Base-by-base conservation (phyloP, 805 yeast species). In the Wickerhamomyces rabaulensis region DNA sequence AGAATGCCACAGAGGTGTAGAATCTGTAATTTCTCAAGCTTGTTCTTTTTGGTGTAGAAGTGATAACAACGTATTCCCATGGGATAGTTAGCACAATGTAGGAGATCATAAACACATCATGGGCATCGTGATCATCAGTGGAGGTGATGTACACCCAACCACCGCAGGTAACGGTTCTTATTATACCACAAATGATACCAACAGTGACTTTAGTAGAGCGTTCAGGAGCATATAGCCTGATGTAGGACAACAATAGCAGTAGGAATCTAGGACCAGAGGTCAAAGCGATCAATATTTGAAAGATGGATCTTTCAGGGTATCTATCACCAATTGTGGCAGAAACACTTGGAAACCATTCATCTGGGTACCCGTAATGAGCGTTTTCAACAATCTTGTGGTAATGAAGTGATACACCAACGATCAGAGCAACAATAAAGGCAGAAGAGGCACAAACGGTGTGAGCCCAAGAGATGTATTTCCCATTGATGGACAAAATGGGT, bases 61-160 rank as follows among this genome's bases (percentile, higher is more conserved):
- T 62, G 20, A 84, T 79, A 31, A 85, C 78, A 41, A 80, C 66
- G 20, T 82, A 65, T 42, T 88, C 85, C 97, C 97, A 94, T 2
- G 99, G 99, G 35, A 92, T 71, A 2, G 98, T 91, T 51, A 92
- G 73, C 2, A 90, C 77, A 48, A 94, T 85, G 67, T 94, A 94
- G 23, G 84, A 64, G 50, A 94, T 89, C 99, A 94, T 94, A 63
- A 92, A 92, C 39, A 94, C 80, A 61, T 94, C 98, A 64, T 94
- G 99, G 70, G 84, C 82, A 66, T 92, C 96, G 57, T 92, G 98
- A 63, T 94, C 97, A 65, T 94, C 99, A 1, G 97, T 89, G 7
- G 96, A 87, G 2, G 99, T 94, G 52, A 94, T 86, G 62, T 94
- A 94, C 8, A 95, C 96, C 97, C 98, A 94, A 12, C 98, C 98